Conservation (phyloP, 192 early-diverging fungal species). For the Kickxella alabastrina region DNA sequence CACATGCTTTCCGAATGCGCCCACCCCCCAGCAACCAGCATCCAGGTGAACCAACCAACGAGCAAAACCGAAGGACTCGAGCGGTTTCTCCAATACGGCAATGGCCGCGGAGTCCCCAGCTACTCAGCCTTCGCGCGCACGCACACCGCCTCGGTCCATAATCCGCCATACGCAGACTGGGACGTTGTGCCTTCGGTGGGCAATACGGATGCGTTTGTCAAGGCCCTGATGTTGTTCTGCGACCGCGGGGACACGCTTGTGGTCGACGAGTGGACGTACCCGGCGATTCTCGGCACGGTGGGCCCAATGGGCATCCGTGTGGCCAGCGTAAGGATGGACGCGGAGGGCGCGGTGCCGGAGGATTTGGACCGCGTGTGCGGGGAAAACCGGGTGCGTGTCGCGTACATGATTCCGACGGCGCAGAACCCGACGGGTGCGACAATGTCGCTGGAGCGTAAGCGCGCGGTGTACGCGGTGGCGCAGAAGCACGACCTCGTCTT, state of each 20-base stretch:
- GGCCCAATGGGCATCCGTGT: conserved; percentile 51
- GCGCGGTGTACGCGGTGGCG: conserved; percentile 72
- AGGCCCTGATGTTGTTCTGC: conserved; percentile 56
- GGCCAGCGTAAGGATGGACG: conserved; percentile 56
- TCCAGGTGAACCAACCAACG: not conserved
- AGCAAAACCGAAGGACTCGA: conserved; percentile 34
- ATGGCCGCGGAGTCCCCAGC: conserved; percentile 53
- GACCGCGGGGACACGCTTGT: conserved; percentile 58
- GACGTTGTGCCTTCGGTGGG: conserved; percentile 62
- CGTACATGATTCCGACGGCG: conserved; percentile 82
- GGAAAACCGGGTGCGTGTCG: conserved; percentile 49
- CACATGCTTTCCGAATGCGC: conserved; percentile 54
- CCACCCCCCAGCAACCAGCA: conserved; percentile 18
- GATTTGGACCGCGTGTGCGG: conserved; percentile 45
- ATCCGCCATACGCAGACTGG: conserved; percentile 60
- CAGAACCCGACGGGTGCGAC: conserved; percentile 89
- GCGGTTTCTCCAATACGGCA: conserved; percentile 61
- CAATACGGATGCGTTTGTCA: conserved; percentile 60
- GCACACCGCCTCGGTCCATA: conserved; percentile 50
- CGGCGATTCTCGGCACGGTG: conserved; percentile 55
- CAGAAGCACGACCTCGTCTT: conserved; percentile 77
- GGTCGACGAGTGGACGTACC: conserved; percentile 66
- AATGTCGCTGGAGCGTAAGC: conserved; percentile 72
- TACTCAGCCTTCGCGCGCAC: conserved; percentile 47
- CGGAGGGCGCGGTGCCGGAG: conserved; percentile 61